Conservation (phyloP, 495 filamentous ascomycete species). For the Aspergillus haitiensis region DNA sequence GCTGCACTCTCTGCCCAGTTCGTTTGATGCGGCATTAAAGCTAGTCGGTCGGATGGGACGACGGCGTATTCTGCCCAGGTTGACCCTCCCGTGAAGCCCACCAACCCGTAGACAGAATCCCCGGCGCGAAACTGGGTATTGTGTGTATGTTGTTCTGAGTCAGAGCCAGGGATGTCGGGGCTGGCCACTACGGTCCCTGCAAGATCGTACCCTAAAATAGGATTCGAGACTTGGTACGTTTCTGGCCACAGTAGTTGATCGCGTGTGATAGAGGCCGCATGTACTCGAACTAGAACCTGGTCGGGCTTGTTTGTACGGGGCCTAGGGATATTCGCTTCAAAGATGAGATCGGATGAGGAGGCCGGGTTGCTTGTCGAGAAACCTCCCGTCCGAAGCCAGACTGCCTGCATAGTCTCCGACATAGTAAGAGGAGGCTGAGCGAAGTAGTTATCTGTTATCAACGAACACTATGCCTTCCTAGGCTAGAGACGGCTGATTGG, state of each 20-base stretch:
- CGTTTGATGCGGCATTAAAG: slow-evolving; percentile 28
- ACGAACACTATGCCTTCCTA: too few relatives aligned
- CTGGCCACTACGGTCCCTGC: slow-evolving; percentile 40
- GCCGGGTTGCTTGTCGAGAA: slow-evolving; percentile 30
- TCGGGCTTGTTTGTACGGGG: slow-evolving; percentile 23
- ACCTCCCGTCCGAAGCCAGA: too few relatives aligned
- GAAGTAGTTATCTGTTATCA: too few relatives aligned
- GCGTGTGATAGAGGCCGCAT: slow-evolving; percentile 34
- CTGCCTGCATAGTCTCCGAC: too few relatives aligned
- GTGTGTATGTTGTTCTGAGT: slow-evolving; percentile 17
- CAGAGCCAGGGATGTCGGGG: slow-evolving; percentile 6
- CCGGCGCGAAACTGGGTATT: slow-evolving; percentile 13
- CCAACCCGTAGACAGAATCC: slow-evolving; percentile 40
- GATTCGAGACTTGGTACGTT: slow-evolving; percentile 27
- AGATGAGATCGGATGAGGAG: slow-evolving; percentile 31
- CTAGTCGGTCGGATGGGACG: slow-evolving; percentile 27
- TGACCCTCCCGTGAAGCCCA: slow-evolving; percentile 22
- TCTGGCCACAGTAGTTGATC: slow-evolving; percentile 40
- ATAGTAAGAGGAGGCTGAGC: too few relatives aligned
- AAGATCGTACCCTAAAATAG: slow-evolving; percentile 47
- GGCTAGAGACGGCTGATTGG: too few relatives aligned
- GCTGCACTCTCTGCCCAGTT: slow-evolving; percentile 29
- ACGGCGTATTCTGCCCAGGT: slow-evolving; percentile 38
- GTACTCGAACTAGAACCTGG: slow-evolving; percentile 32
- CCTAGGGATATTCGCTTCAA: slow-evolving; percentile 33